phyloP scores from a whole-genome alignment of 2,329 filamentous ascomycete genomes.

The Cercospora zeina region DNA sequence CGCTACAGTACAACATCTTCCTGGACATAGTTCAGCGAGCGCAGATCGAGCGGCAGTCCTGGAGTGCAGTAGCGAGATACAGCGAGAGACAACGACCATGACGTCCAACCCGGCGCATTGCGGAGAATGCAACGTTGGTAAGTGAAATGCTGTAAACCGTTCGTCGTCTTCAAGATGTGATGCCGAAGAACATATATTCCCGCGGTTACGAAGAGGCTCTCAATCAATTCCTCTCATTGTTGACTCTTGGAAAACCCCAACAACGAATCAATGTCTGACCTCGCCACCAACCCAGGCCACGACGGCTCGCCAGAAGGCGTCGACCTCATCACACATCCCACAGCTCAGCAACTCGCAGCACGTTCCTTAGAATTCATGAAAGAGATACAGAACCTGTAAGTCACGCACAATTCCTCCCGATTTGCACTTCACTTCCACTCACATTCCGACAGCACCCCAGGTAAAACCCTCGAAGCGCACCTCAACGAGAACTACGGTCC shows the following conservation, averaged over 20 bases:
- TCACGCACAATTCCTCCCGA: neutral
- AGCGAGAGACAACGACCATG: neutral
- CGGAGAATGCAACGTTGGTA: conserved; percentile 21
- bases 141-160: neutral
- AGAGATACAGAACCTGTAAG: conserved; percentile 32
- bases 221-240: no score
- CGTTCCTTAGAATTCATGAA: conserved; percentile 31
- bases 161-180: neutral
- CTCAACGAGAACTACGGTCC: conserved; percentile 43
- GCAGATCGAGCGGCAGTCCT: neutral
- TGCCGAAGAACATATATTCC: neutral
- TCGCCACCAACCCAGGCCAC: conserved; percentile 19
- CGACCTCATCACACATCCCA: conserved; percentile 29
- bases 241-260: neutral
- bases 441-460: conserved; percentile 37
- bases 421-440: neutral
- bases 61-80: neutral
- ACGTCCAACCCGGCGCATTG: conserved; percentile 17
- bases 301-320: conserved; percentile 32
- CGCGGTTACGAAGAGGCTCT: neutral
- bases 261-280: conserved; percentile 17
- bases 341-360: conserved; percentile 30
- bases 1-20: neutral
- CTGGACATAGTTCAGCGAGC: neutral
- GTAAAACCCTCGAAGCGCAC: conserved; percentile 40